Evolutionary conservation across 108 stramenopile genomes (phyloP).

Genomic region (Mayamaea pseudoterrestris): DNA sequence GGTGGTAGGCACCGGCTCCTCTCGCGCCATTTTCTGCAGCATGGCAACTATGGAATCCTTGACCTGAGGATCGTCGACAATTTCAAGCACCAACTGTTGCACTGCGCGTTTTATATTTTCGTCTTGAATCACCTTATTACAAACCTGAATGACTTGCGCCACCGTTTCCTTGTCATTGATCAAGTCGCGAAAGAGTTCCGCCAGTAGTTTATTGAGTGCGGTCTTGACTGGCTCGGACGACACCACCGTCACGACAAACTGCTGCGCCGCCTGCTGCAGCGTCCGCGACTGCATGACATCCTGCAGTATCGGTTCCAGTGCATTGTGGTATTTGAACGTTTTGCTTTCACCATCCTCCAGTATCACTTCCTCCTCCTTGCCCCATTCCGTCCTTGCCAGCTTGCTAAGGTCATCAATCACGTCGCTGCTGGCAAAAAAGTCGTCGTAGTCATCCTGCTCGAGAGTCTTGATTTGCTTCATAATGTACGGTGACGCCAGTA

Average conservation of each 20-base stretch:
- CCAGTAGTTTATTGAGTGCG: constrained; percentile 39
- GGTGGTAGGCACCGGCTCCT: constrained; percentile 37
- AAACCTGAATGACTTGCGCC: constrained; percentile 48
- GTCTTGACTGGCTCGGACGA: constrained; percentile 49
- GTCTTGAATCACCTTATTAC: constrained; percentile 59
- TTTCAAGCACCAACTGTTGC: constrained; percentile 39
- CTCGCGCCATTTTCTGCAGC: constrained; percentile 52
- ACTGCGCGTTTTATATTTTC: constrained; percentile 45
- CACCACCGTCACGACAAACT: constrained; percentile 35
- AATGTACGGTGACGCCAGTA: constrained; percentile 4
- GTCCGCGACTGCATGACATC: constrained; percentile 23
- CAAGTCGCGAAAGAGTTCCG: constrained; percentile 63
- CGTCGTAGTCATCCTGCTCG: background rate
- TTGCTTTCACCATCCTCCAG: background rate
- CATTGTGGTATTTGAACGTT: constrained; percentile 1
- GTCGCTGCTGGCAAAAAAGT: constrained; percentile 17
- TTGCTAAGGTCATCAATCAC: constrained; percentile 24
- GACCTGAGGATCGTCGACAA: constrained; percentile 64
- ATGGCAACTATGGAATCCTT: constrained; percentile 51
- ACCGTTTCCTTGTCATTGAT: constrained; percentile 61
- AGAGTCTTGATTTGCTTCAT: constrained; percentile 5
- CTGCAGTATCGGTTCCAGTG: constrained; percentile 19
- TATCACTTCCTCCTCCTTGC: constrained; percentile 3
- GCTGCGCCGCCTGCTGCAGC: constrained; percentile 30
- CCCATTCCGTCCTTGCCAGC: constrained; percentile 11